Evolutionary conservation across 1,284 basidiomycete species (phyloP).

Genomic region (Ganoderma leucocontextum): DNA sequence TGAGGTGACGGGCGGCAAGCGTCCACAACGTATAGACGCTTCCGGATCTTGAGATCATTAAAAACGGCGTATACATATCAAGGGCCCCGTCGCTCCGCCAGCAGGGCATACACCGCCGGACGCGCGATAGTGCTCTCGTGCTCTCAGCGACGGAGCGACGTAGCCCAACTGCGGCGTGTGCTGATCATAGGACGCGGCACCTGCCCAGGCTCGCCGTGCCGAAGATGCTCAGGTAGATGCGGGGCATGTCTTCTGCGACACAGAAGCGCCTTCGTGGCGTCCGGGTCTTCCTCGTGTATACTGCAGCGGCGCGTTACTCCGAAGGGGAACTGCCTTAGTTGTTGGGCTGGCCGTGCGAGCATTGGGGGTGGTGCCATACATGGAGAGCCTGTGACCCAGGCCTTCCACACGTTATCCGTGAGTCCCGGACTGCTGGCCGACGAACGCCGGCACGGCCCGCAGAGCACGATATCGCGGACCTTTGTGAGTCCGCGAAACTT

Average conservation of each 20-base stretch:
- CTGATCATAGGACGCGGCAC: conserved; percentile 28
- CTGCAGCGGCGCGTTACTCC: conserved; percentile 7
- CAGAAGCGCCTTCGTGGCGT: conserved; percentile 11
- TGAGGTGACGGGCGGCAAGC: neutral
- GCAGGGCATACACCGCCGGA: conserved; percentile 6
- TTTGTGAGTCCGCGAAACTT: conserved; percentile 15
- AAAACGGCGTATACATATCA: conserved; percentile 14
- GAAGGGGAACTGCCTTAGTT: neutral
- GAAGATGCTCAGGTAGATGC: conserved; percentile 14
- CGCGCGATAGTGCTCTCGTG: neutral
- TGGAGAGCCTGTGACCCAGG: neutral
- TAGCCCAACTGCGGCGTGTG: conserved; percentile 21
- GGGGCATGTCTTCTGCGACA: neutral
- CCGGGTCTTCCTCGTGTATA: conserved; percentile 5
- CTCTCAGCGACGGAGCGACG: conserved; percentile 7
- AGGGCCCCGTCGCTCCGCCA: conserved; percentile 24
- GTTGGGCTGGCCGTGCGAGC: neutral
- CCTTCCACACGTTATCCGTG: conserved; percentile 4
- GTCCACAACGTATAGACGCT: conserved; percentile 4
- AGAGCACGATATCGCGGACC: conserved; percentile 2
- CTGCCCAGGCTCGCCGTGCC: conserved; percentile 26
- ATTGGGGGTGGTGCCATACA: neutral
- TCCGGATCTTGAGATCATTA: conserved; percentile 20
- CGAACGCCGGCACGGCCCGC: conserved; percentile 14
- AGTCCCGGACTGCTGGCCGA: conserved; percentile 4